Evolutionary conservation across 495 filamentous ascomycete species (phyloP), one percentile per base, ranked within the genome.

Genomic region (Tuber umbilicatum): DNA sequence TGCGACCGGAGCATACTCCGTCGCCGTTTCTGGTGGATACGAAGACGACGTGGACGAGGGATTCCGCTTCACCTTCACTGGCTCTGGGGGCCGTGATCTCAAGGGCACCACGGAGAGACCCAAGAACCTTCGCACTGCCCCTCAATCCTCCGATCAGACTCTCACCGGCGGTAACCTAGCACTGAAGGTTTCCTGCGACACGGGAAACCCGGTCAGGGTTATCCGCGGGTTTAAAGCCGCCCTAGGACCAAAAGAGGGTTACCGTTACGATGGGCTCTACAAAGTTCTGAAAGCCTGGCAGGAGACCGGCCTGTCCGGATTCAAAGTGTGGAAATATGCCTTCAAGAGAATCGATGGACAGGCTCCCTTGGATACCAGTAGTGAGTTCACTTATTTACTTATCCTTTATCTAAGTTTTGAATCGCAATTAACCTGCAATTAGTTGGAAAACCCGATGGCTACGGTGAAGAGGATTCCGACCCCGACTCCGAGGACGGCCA

Each of bases 1-100:
- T 3, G 60, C 45, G 1, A 68, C 70, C 17, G 80, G 82, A 12
- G 72, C 76, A 0, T 83, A 81, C 68, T 80, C 79, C 43, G 82
- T 83, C n/a, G 80, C 80, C 5, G 42, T 83, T 0, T 83, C 82
- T 0, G 82, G 81, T 21, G 81, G 82, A 4, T 83, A 83, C 68
- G 81, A 82, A 31, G 82, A 83, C 31, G 82, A 83, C 35, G 67
- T 83, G 16, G 82, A 83, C 31, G 73, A 80, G 42, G 82, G 82
- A 19, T 83, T 82, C 55, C 78, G 71, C 21, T 83, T 83, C 71
- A 83, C 80, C 14, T 83, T 79, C 71, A 83, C 82, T 35, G 82
- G 82, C n/a, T 76, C 75, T 31, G 82, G 82, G 16, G 82, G 82
- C 5, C 77, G 82, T 31, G 79, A 83, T 31, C 75, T 83, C 9